A percentile compares a stretch with the other conserved stretches of the same genome.
These are phyloP conservation scores for Scleroderma citrinum DNA, from an alignment of 768 basidiomycete species.

Conservation along the genomic window DNA sequence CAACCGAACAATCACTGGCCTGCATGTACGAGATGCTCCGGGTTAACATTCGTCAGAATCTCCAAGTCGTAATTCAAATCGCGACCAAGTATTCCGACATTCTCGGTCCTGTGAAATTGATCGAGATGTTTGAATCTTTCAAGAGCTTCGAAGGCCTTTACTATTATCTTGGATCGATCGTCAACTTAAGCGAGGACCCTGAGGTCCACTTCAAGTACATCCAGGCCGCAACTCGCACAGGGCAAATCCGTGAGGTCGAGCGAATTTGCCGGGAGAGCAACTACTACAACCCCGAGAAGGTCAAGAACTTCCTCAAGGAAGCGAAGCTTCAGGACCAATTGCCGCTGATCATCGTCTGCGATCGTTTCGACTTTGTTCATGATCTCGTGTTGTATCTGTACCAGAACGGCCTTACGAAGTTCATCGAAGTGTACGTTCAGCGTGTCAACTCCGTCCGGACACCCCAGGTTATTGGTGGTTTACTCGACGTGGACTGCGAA, in stretches of 20 bases:
- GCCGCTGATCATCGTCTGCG: constrained; percentile 98
- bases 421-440: constrained; percentile 99
- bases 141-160: constrained; percentile 98
- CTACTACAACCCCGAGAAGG: constrained; percentile 97
- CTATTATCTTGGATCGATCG: constrained; percentile 97
- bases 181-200: constrained; percentile 92
- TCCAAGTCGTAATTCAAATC: constrained; percentile 94
- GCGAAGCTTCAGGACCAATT: constrained; percentile 95
- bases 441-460: constrained; percentile 96
- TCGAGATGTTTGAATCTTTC: constrained; percentile 97
- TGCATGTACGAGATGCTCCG: constrained; percentile 97
- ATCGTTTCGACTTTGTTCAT: constrained; percentile 99
- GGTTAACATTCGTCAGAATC: constrained; percentile 95
- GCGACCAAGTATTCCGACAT: constrained; percentile 99
- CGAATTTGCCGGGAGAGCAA: constrained; percentile 98
- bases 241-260: constrained; percentile 98
- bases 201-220: constrained; percentile 99
- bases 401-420: constrained; percentile 93
- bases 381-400: constrained; percentile 98
- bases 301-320: constrained; percentile 99
- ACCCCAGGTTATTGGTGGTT: constrained; percentile 93
- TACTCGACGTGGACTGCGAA: constrained; percentile 97
- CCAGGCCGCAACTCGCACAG: constrained; percentile 95
- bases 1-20: constrained; percentile 94
- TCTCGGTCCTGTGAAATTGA: constrained; percentile 92